Conservation (phyloP, 2,329 filamentous ascomycete species). For the Emericellopsis cladophorae region DNA sequence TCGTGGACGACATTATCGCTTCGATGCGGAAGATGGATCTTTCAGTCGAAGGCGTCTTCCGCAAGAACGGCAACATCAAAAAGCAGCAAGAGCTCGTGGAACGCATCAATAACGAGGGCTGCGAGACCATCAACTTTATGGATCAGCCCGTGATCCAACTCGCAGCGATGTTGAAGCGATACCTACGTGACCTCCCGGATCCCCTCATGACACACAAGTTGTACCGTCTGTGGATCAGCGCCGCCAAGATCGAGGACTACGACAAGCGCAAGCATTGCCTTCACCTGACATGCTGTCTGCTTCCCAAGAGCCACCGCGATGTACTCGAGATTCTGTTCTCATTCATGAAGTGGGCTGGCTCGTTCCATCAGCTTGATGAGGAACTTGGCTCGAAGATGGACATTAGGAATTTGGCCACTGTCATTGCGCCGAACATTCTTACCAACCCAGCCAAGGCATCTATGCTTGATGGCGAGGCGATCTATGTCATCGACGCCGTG, state of each 20-base stretch:
- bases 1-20: slow-evolving; percentile 87
- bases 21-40: slow-evolving; percentile 99
- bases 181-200: slow-evolving; percentile 86
- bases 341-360: slow-evolving; percentile 95
- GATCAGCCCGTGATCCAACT: slow-evolving; percentile 88
- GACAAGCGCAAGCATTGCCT: slow-evolving; percentile 74
- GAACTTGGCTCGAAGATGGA: slow-evolving; percentile 99
- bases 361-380: slow-evolving; percentile 94
- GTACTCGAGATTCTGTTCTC: slow-evolving; percentile 90
- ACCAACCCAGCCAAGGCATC: slow-evolving; percentile 55
- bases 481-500: slow-evolving; percentile 86
- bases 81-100: slow-evolving; percentile 78
- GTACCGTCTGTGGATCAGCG: slow-evolving; percentile 78
- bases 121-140: slow-evolving; percentile 73
- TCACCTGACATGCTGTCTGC: slow-evolving; percentile 80
- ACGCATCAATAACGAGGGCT: slow-evolving; percentile 73
- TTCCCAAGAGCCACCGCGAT: slow-evolving; percentile 87
- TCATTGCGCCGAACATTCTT: slow-evolving; percentile 92
- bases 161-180: slow-evolving; percentile 88
- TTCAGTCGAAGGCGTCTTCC: slow-evolving; percentile 95
- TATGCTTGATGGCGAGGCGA: slow-evolving; percentile 73
- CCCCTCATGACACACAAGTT: slow-evolving; percentile 92
- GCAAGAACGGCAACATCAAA: slow-evolving; percentile 98
- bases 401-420: slow-evolving; percentile 90
- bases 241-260: slow-evolving; percentile 74